Base-by-base conservation (phyloP, 2,329 filamentous ascomycete genomes). In the Colletotrichum australisinense region DNA sequence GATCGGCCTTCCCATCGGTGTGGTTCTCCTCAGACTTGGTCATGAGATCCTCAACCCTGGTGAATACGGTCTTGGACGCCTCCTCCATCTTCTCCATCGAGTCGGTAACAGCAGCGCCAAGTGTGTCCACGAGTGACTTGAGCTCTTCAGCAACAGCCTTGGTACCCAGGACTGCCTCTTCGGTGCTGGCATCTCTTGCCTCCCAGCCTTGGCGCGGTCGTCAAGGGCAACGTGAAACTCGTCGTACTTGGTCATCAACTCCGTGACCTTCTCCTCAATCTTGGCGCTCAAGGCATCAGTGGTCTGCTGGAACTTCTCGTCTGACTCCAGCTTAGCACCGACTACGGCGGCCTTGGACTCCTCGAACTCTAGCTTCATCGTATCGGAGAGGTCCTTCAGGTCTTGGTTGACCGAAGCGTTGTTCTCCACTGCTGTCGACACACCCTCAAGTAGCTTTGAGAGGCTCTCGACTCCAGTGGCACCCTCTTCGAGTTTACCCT, bases 141-240 rank as follows among this genome's bases (percentile, higher is more conserved):
- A 98, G 90, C 77, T 98, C 97, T 74, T 98, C 95, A 0, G 95
- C 92, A 66, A 97, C 90, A 5, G 90, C 88, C 83, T 95, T 98
- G 30, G 93, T 96, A 74, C 88, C 90, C 19, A 91, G 87, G 8
- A 97, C 86, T 5, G 95, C 91, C 68, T 93, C 92, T 72, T 95
- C 90, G 75, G 95, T 92, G 75, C 93, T 90, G 42, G 89, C 84
- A 38, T 94, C 91, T 71, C 93, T 92, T 75, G 93, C 92, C 77
- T 96, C 94, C 91, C 90, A 42, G 92, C 89, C 76, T 92, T 91
- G 62, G 92, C 89, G 77, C 93, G 93, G 60, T 94, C 92, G 57
- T 97, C 93, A 35, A 94, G 88, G 8, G 91, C 86, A 24, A 89
- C 85, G 79, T 97, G 93, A 75, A 95, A 92, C 74, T 97, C 94